Conservation (phyloP, 371 early-diverging fungal genomes). For the Batrachochytrium dendrobatidis region DNA sequence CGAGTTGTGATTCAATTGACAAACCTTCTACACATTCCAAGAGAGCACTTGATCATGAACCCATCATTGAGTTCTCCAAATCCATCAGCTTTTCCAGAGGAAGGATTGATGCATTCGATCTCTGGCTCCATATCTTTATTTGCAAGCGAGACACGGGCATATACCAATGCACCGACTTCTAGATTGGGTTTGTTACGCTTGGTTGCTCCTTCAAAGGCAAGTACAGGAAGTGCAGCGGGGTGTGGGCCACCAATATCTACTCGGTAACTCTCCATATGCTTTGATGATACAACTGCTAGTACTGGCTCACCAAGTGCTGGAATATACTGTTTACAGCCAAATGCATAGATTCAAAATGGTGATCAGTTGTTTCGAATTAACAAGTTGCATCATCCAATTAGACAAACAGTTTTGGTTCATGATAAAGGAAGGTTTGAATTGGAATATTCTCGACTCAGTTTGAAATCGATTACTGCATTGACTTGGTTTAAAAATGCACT, state of each 20-base stretch:
- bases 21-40: constrained; percentile 67
- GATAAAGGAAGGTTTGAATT: background rate
- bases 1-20: background rate
- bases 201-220: constrained; percentile 94
- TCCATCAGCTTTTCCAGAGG: constrained; percentile 64
- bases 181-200: constrained; percentile 83
- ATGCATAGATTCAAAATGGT: background rate
- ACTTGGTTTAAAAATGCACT: too few relatives aligned
- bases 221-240: constrained; percentile 60
- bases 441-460: background rate
- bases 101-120: constrained; percentile 77
- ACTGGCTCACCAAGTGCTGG: constrained; percentile 81
- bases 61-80: constrained; percentile 75
- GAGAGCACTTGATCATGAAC: constrained; percentile 59
- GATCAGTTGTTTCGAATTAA: too few relatives aligned
- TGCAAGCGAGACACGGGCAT: constrained; percentile 76
- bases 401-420: background rate
- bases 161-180: constrained; percentile 70
- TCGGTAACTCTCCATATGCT: constrained; percentile 69
- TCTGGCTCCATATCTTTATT: constrained; percentile 96
- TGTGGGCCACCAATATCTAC: constrained; percentile 92
- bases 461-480: background rate
- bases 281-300: constrained; percentile 67
- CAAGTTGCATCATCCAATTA: too few relatives aligned
- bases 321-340: constrained; percentile 59